Evolutionary conservation across 306 rosid genomes (phyloP).

Genomic region (Lathyrus oleraceus): DNA sequence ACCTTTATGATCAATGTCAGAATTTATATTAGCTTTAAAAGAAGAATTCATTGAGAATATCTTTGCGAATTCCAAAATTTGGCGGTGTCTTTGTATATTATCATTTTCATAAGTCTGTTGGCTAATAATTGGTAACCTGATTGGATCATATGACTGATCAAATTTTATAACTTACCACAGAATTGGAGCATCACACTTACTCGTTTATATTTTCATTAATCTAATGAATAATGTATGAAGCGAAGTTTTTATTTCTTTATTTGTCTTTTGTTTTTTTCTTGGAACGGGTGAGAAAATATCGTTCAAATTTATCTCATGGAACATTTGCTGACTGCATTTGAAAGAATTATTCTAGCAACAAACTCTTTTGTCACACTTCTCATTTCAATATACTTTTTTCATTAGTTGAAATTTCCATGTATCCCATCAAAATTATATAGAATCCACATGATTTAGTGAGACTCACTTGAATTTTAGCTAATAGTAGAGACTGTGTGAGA

Average conservation of each 20-base stretch:
- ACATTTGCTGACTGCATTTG: not conserved
- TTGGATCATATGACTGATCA: constrained; percentile 7
- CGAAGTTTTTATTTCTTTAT: not conserved
- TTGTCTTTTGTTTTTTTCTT: not conserved
- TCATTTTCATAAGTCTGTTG: not conserved
- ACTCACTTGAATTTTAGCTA: not conserved
- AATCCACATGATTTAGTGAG: not conserved
- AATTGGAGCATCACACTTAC: not conserved
- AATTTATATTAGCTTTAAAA: not conserved
- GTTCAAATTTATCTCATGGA: constrained; percentile 21
- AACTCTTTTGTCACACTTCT: not conserved
- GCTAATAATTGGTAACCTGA: constrained; percentile 14
- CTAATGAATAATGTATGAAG: constrained; percentile 12
- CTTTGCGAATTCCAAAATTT: constrained; percentile 1
- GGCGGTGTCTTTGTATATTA: constrained; percentile 2
- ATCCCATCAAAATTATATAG: not conserved
- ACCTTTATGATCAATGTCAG: not conserved
- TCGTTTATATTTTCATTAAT: not conserved
- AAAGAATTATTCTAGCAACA: not conserved
- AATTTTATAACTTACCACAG: not conserved
- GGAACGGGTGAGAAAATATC: not conserved
- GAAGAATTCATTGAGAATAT: constrained; percentile 2
- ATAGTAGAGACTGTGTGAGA: not conserved
- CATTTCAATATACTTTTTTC: not conserved
- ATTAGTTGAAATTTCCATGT: not conserved